phyloP scores from a whole-genome alignment of 257 asterid species.

The Nicotiana attenuata region DNA sequence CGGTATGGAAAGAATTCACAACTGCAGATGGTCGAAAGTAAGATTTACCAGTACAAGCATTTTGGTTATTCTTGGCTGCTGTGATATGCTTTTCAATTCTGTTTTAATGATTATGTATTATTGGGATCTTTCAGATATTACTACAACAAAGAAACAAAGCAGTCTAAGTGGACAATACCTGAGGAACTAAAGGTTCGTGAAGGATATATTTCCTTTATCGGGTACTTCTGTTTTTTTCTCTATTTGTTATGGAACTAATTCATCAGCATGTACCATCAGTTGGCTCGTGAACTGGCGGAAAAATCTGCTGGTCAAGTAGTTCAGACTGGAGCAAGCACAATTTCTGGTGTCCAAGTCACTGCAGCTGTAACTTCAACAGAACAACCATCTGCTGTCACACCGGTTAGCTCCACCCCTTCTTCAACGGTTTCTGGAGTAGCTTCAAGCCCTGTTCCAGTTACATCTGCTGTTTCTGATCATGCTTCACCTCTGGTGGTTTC shows the following conservation, averaged over 20 bases:
- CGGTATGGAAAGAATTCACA: conserved; percentile 96
- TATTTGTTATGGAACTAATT: conserved; percentile 24
- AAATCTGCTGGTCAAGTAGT: conserved; percentile 52
- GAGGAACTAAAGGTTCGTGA: conserved; percentile 79
- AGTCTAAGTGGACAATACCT: conserved; percentile 93
- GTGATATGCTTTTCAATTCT: conserved; percentile 7
- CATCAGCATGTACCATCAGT: conserved; percentile 39
- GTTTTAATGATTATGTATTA: conserved; percentile 6
- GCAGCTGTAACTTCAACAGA: conserved; percentile 40
- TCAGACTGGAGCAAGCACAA: conserved; percentile 31
- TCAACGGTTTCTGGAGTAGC: conserved; percentile 37
- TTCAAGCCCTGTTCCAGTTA: conserved; percentile 51
- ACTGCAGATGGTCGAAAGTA: conserved; percentile 97
- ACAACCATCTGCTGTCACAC: conserved; percentile 37
- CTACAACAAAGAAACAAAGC: conserved; percentile 93
- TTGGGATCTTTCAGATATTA: conserved; percentile 61
- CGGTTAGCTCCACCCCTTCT: conserved; percentile 35
- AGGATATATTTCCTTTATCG: neutral
- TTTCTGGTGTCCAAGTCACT: conserved; percentile 34
- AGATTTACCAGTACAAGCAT: conserved; percentile 24
- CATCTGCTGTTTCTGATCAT: conserved; percentile 47
- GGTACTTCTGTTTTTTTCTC: neutral
- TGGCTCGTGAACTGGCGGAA: conserved; percentile 92
- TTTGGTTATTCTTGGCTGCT: conserved; percentile 3
- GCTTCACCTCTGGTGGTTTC: conserved; percentile 41